Base-by-base conservation (phyloP, 1,284 basidiomycete genomes). In the Caloboletus firmus region DNA sequence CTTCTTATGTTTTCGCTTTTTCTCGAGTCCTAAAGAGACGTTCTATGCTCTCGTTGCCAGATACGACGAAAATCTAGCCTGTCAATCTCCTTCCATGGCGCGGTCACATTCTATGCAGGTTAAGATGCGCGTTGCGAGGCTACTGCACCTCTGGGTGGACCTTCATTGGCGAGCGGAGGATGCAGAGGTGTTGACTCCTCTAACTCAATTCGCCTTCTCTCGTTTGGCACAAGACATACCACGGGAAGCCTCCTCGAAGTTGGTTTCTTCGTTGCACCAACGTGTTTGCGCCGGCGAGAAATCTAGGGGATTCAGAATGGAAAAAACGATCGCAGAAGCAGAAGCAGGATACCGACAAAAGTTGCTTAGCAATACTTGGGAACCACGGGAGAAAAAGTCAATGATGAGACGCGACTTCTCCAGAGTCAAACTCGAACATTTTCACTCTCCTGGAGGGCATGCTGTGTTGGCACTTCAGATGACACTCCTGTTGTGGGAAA, bases 1-100 rank as follows among this genome's bases (percentile, higher is more conserved):
- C 72, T 89, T 92, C 73, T 74, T 87, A 35, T 86, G 82, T 52
- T 94, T 93, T 72, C 81, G 90, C 18, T 78, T 86, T 58, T 92
- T 91, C 71, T 80, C 84, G 5, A 79, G 78, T 2, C 82, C 91
- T 0, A 44, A 56, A 5, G 76, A 80, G 26, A 75, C 91, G 11
- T 74, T 87, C 18, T 70, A 78, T 0, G 75, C 79, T 9, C 71
- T 94, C 4, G 66, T 82, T 24, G 68, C 71, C 5, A 82, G 91
- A 28, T 95, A 82, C 69, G 72, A 82, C 54, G 75, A 85, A 51
- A 51, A 51, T 5, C 60, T 69, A 10, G 65, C 72, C 0, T 49
- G 48, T 10, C 56, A 55, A n/a, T 63, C 69, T 20, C 59, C 65
- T 28, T 69, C 69, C 20, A 78, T 84, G 54, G 60, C 72, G 26